Conservation (phyloP, 257 asterid genomes). For the Ilex asprella region DNA sequence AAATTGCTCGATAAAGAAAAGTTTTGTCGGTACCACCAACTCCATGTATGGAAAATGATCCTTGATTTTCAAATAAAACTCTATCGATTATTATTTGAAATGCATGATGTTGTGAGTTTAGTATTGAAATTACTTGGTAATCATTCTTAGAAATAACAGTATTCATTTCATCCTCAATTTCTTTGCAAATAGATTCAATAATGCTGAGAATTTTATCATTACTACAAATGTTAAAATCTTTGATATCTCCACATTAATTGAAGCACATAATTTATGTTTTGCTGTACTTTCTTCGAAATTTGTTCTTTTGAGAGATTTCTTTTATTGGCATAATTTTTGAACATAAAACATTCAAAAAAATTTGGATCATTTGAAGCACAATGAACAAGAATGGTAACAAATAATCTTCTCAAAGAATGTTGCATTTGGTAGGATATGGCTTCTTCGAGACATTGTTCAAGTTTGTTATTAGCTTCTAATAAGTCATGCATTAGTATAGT, state of each 20-base stretch:
- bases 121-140: too few species aligned
- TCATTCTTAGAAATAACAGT: too few species aligned
- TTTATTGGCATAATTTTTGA: neutral
- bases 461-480: neutral
- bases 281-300: neutral
- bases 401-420: too few species aligned
- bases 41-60: neutral
- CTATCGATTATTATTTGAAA: neutral
- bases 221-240: neutral
- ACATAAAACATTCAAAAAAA: neutral
- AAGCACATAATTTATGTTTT: neutral
- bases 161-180: too few species aligned
- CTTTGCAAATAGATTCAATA: too few species aligned
- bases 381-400: neutral
- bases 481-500: too few species aligned
- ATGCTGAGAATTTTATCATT: too few species aligned
- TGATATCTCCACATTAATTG: neutral
- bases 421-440: neutral
- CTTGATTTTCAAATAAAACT: neutral
- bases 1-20: neutral
- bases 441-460: neutral
- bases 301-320: neutral
- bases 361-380: neutral
- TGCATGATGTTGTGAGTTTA: neutral
- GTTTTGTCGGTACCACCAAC: neutral